Percentiles rank a stretch among this genome's conserved stretches.
These are phyloP conservation scores for Xerocomellus dryophilus DNA, from an alignment of 768 basidiomycete genomes.

Conservation along the genomic window DNA sequence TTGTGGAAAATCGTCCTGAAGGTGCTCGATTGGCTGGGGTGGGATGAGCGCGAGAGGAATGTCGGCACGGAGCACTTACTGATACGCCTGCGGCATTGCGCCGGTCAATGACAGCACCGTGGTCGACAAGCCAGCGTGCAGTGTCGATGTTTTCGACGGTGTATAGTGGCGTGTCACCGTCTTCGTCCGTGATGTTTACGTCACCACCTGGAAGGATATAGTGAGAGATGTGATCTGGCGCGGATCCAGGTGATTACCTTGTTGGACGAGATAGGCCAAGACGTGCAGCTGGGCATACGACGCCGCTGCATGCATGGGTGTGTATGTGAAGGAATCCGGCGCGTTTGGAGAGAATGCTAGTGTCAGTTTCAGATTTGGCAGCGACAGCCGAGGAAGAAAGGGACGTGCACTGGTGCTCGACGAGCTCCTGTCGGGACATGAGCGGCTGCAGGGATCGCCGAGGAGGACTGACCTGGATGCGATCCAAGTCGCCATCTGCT, in stretches of 20 bases:
- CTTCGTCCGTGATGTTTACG: conserved; percentile 80
- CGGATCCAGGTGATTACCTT: conserved; percentile 41
- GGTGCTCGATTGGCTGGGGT: conserved; percentile 58
- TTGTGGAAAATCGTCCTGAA: conserved; percentile 67
- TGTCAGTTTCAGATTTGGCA: conserved; percentile 31
- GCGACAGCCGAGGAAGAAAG: conserved; percentile 21
- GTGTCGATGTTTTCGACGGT: conserved; percentile 81
- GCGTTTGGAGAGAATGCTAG: conserved; percentile 65
- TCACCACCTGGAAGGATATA: conserved; percentile 60
- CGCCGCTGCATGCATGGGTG: conserved; percentile 92
- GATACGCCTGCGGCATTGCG: conserved; percentile 73
- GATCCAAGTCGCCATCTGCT: conserved; percentile 80
- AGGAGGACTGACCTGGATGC: conserved; percentile 59
- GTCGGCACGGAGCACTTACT: conserved; percentile 43
- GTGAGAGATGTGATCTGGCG: background rate
- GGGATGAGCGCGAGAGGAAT: conserved; percentile 12
- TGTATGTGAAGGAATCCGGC: conserved; percentile 73
- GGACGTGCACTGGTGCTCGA: conserved; percentile 56
- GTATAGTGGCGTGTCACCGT: conserved; percentile 91
- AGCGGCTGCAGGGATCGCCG: background rate
- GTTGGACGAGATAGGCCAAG: conserved; percentile 72
- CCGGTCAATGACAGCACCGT: conserved; percentile 64
- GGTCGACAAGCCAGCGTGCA: conserved; percentile 73
- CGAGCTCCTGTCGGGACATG: conserved; percentile 45
- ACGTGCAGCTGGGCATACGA: conserved; percentile 82